phyloP scores from a whole-genome alignment of 805 yeast genomes.

The Candida corydali region DNA sequence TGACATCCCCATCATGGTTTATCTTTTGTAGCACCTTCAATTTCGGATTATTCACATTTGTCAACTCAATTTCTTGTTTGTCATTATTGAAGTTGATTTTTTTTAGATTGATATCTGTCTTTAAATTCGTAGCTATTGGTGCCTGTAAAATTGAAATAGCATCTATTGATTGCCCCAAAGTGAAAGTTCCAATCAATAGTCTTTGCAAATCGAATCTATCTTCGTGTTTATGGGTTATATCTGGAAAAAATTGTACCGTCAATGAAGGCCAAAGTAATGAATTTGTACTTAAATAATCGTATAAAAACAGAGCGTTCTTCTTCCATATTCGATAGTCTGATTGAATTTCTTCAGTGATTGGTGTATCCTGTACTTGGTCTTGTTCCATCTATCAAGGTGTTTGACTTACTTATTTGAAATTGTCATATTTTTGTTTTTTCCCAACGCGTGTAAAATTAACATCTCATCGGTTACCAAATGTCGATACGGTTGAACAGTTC shows the following conservation, averaged over 20 bases:
- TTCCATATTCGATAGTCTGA: constrained; percentile 38
- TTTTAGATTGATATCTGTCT: constrained; percentile 33
- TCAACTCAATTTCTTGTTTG: constrained; percentile 36
- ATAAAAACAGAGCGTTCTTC: constrained; percentile 40
- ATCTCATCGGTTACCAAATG: constrained; percentile 2
- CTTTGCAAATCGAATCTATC: constrained; percentile 27
- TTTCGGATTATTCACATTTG: constrained; percentile 22
- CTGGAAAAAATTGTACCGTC: constrained; percentile 41
- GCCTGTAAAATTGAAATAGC: constrained; percentile 35
- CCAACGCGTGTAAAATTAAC: not conserved
- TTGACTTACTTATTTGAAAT: not conserved
- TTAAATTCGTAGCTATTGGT: constrained; percentile 27
- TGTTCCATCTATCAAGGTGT: not conserved
- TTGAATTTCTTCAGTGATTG: constrained; percentile 30
- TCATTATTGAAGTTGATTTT: constrained; percentile 34
- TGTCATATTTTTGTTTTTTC: not conserved
- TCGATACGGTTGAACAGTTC: constrained; percentile 58
- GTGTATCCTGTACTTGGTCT: not conserved
- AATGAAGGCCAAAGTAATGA: constrained; percentile 43
- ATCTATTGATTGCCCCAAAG: constrained; percentile 55
- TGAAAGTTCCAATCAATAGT: constrained; percentile 59
- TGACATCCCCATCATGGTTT: constrained; percentile 69
- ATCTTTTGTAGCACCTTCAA: constrained; percentile 50
- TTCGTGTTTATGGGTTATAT: constrained; percentile 15
- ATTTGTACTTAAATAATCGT: constrained; percentile 37